phyloP scores from a whole-genome alignment of 2,329 filamentous ascomycete genomes.

The Claviceps arundinis region DNA sequence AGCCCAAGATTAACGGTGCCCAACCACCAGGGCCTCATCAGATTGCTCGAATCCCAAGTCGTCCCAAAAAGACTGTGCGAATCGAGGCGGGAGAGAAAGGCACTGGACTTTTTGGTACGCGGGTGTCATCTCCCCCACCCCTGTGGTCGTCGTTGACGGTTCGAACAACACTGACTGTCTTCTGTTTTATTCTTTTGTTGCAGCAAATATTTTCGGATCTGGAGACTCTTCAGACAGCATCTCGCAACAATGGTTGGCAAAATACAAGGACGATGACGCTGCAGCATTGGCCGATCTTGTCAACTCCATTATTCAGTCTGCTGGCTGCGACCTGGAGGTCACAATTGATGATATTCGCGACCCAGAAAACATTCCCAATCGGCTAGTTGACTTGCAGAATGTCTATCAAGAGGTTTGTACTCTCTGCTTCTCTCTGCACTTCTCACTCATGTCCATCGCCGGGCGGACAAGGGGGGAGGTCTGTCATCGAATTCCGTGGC shows the following conservation, averaged over 20 bases:
- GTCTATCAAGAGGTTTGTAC: slow-evolving; percentile 62
- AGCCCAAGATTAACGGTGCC: slow-evolving; percentile 48
- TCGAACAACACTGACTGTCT: neutral
- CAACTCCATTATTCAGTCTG: slow-evolving; percentile 54
- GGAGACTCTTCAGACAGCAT: slow-evolving; percentile 43
- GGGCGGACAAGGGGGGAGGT: no score
- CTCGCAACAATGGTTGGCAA: slow-evolving; percentile 45
- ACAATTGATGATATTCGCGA: slow-evolving; percentile 77
- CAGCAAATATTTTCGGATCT: slow-evolving; percentile 51
- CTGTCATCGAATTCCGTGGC: neutral
- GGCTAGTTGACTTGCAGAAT: slow-evolving; percentile 72
- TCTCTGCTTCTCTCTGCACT: slow-evolving; percentile 1
- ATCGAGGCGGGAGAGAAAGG: slow-evolving; percentile 37
- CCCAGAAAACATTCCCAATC: slow-evolving; percentile 70
- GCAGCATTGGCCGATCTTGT: slow-evolving; percentile 48
- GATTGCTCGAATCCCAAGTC: slow-evolving; percentile 33
- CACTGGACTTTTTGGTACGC: slow-evolving; percentile 42
- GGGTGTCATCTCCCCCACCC: neutral
- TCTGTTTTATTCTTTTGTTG: slow-evolving; percentile 6
- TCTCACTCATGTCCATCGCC: neutral
- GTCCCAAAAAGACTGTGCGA: slow-evolving; percentile 42
- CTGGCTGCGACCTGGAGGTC: slow-evolving; percentile 70
- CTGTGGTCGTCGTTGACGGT: neutral
- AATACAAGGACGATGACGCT: slow-evolving; percentile 40
- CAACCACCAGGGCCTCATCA: slow-evolving; percentile 24